Conservation (phyloP, 768 basidiomycete genomes). For the Trichaptum fuscoviolaceum region DNA sequence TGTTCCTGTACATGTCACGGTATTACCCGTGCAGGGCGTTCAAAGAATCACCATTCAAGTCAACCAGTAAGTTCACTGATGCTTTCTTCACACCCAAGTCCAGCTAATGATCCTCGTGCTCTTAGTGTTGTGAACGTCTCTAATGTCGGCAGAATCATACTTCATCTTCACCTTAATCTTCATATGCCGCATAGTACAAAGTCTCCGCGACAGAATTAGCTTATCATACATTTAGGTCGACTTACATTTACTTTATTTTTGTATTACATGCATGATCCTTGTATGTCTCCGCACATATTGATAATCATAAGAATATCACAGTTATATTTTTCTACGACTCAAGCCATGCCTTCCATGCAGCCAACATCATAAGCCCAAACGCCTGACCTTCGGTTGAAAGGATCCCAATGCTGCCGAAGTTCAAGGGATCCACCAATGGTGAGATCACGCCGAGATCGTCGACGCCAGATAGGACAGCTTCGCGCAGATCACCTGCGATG, state of each 20-base stretch:
- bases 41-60: not conserved
- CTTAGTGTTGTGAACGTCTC: not conserved
- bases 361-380: conserved; percentile 18
- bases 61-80: not conserved
- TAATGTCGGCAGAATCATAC: not conserved
- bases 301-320: not conserved
- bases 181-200: not conserved
- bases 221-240: not conserved
- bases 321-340: conserved; percentile 2
- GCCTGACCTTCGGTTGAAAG: conserved; percentile 18
- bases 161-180: not conserved
- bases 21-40: not conserved
- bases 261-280: not conserved
- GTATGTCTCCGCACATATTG: not conserved
- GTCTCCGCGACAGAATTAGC: not conserved
- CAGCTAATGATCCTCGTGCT: not conserved
- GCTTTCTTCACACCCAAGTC: not conserved
- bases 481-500: conserved; percentile 26
- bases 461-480: conserved; percentile 26
- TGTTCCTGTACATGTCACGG: not conserved
- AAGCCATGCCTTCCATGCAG: conserved; percentile 18
- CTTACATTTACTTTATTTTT: not conserved
- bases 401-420: conserved; percentile 24
- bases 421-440: conserved; percentile 32
- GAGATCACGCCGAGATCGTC: conserved; percentile 31